Evolutionary conservation across 192 early-diverging fungal species (phyloP), one percentile per base, ranked within the genome.

Genomic region (Coemansia interrupta): DNA sequence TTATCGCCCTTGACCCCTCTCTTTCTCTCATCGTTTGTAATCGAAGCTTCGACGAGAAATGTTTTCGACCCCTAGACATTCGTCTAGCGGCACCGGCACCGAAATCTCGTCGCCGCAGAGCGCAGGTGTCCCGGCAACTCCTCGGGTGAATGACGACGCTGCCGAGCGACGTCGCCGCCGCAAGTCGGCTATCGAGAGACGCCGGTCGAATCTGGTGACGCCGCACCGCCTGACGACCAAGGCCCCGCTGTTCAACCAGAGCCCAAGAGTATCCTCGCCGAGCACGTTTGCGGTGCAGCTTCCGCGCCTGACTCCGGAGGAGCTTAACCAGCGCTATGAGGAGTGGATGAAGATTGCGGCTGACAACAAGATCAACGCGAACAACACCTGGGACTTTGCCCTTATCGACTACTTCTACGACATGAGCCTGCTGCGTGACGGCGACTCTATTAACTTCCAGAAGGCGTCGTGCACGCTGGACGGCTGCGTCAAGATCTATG

Each of bases 371-470:
- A 95, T 98, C 67, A 98, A 92, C 64, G 85, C 85, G 1, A 81
- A 83, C 64, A 98, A 98, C 75, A 92, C 87, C 38, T 98, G 94
- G 94, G 92, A 95, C 61, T 85, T 98, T 65, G 93, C 91, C 12
- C 79, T 98, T n/a, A 97, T 98, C 63, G 94, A 98, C 74, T 97
- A 94, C 66, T 98, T 98, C 64, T 86, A 92, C 67, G 93, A 98
- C 69, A 90, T 98, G 92, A 89, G 85, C 4, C 78, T 98, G 20
- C 70, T 98, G 52, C 83, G 87, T 11, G 93, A 95, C n/a, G 94
- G 94, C 24, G 91, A 95, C 80, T 90, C 92, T 12, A 96, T 98
- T 78, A 98, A 98, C 74, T 98, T 98, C 66, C 94, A 96, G 65
- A 95, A 91, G 61, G 96, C 96, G 18, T 98, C 96, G 39, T 94